Base-by-base conservation (phyloP, 2,329 filamentous ascomycete genomes). In the Pseudogymnoascus verrucosus region DNA sequence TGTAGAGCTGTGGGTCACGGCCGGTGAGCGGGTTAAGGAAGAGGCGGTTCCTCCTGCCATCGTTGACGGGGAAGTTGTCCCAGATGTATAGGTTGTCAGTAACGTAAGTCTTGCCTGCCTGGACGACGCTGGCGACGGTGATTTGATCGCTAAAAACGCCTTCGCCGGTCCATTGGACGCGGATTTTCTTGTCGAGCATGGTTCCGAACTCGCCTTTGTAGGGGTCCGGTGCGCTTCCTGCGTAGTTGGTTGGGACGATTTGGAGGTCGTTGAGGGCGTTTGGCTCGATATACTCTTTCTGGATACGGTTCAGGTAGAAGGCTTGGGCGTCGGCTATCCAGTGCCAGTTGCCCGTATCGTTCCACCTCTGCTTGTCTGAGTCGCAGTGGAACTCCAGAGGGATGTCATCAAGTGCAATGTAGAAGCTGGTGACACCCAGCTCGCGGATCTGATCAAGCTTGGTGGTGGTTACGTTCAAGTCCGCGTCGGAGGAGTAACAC, bases 1-100 rank as follows among this genome's bases (percentile, higher is more conserved):
- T 67, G 47, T 69, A 67, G 6, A 70, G 63, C 10, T 65, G 62
- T 1, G 67, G 26, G 19, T 61, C 64, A 28, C 68, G 68, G 34
- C 63, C 65, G n/a, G 61, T 69, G 7, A 70, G 65, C 2, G 68
- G 68, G 62, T 69, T 70, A n/a, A 70, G 66, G 64, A 70, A 70
- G 1, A 70, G 61, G 3, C 66, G 68, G 36, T 68, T 51, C n/a
- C 66, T 67, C 31, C 64, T 68, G 23, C 63, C 67, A 19, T 70
- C 68, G 51, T 70, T 70, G 16, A 70, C 68, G n/a, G 68, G 68
- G 65, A 70, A 70, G 34, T 70, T 70, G 42, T 70, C 68, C 68
- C 68, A 70, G 5, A 70, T 10, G 61, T 64, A 70, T 16, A 70
- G 19, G 7, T 69, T 70, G 5, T 69, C 68, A 10, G 68, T 70